These are phyloP conservation scores for Solanum virginianum DNA, from an alignment of 257 asterid species.

Conservation along the genomic window DNA sequence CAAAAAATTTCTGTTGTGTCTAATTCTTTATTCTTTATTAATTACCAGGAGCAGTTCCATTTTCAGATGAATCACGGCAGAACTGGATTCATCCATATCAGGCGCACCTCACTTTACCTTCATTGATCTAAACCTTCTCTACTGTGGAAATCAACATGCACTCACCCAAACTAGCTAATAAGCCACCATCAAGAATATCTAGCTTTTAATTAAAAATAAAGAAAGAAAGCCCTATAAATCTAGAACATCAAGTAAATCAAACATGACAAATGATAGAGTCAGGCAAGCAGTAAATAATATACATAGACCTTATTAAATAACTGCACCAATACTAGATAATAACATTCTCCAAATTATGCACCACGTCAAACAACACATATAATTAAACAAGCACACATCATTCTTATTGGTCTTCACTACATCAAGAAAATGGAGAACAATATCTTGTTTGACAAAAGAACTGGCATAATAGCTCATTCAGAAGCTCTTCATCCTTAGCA, in stretches of 20 bases:
- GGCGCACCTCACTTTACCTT: neutral
- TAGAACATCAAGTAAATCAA: neutral
- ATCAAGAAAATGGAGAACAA: neutral
- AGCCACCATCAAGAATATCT: neutral
- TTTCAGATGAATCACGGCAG: neutral
- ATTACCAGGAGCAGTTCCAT: neutral
- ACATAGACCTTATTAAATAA: neutral
- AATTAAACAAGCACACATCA: neutral
- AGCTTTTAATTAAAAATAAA: neutral
- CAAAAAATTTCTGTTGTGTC: neutral
- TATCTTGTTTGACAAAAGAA: neutral
- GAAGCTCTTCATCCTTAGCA: neutral
- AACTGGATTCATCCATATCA: neutral
- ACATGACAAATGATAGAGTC: neutral
- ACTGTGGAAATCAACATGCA: neutral
- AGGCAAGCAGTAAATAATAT: neutral
- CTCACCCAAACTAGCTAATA: neutral
- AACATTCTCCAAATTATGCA: neutral
- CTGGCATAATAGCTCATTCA: neutral
- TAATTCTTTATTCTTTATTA: neutral
- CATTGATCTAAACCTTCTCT: neutral
- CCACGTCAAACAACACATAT: neutral
- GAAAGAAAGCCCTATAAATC: neutral
- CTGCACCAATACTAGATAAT: neutral
- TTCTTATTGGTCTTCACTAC: neutral